phyloP scores from a whole-genome alignment of 2,329 filamentous ascomycete genomes.

The Tolypocladium paradoxum region DNA sequence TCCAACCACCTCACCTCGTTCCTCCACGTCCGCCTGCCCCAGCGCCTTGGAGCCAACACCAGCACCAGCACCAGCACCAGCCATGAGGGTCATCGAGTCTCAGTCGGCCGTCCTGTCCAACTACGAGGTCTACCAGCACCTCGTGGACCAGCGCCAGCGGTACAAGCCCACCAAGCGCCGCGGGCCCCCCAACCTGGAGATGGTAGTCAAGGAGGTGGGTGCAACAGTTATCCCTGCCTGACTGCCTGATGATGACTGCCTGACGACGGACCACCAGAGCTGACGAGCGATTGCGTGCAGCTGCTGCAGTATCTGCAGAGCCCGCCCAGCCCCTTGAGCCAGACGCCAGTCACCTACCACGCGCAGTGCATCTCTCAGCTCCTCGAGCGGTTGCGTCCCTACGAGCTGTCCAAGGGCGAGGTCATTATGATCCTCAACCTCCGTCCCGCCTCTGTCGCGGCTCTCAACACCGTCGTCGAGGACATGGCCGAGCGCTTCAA shows the following conservation, averaged over 20 bases:
- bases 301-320: slow-evolving; percentile 50
- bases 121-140: slow-evolving; percentile 59
- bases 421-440: slow-evolving; percentile 59
- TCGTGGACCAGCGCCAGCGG: slow-evolving; percentile 42
- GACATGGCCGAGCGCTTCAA: slow-evolving; percentile 51
- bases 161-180: slow-evolving; percentile 41
- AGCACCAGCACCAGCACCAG: slow-evolving; percentile 1
- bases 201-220: slow-evolving; percentile 53
- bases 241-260: too few species aligned
- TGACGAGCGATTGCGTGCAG: slow-evolving; percentile 22
- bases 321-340: slow-evolving; percentile 43
- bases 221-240: not conserved
- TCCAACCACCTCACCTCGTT: not conserved
- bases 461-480: slow-evolving; percentile 54
- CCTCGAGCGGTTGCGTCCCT: slow-evolving; percentile 42
- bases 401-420: slow-evolving; percentile 56
- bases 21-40: not conserved
- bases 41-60: not conserved
- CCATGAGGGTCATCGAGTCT: slow-evolving; percentile 61
- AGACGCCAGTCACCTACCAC: slow-evolving; percentile 42
- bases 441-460: slow-evolving; percentile 44
- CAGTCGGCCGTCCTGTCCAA: slow-evolving; percentile 62
- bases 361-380: slow-evolving; percentile 41
- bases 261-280: not conserved
- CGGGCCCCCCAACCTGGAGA: slow-evolving; percentile 47